Evolutionary conservation across 371 early-diverging fungal species (phyloP), one percentile per base, ranked within the genome.

Genomic region (Mortierella sp.): DNA sequence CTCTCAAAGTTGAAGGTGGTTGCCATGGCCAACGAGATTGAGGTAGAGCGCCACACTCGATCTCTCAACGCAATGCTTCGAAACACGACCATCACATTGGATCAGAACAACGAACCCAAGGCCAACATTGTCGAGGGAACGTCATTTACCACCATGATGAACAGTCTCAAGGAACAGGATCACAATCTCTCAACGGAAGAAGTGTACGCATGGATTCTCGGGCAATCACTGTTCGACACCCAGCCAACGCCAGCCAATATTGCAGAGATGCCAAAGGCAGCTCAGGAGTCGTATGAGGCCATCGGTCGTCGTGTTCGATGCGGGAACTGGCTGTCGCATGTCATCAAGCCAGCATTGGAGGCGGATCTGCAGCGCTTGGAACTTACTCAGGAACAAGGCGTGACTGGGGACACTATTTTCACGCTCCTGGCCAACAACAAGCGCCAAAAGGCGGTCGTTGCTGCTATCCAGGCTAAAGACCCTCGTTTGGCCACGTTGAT

Each of bases 401-500:
- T 90, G 0, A 83, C 91, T 26, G 92, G 91, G 73, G 89, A 89
- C 0, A 83, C 89, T 21, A 84, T 94, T 10, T 84, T 89, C 19
- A 84, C 88, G 6, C 79, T 92, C 57, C 78, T 92, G 78, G 82
- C 94, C 3, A 91, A 88, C 55, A 89, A 90, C 80, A 89, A 88
- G 58, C 83, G 90, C 38, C 89, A 89, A 0, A 82, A 87, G 8
- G 96, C 96, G 0, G 90, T 93, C n/a, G 80, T 90, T 48, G 89
- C 88, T 9, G 92, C 95, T 3, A 79, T 93, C 0, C 79, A 87
- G 38, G 83, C 89, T 38, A 81, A 90, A 31, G 90, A 96, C 84
- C 92, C 91, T 73, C 90, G 92, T 0, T 88, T 96, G 55, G 95
- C 96, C 1, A 93, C 94, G 14, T 84, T 96, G 26, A 73, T 97